phyloP scores from a whole-genome alignment of 495 filamentous ascomycete genomes.

The Lepidopterella palustris region DNA sequence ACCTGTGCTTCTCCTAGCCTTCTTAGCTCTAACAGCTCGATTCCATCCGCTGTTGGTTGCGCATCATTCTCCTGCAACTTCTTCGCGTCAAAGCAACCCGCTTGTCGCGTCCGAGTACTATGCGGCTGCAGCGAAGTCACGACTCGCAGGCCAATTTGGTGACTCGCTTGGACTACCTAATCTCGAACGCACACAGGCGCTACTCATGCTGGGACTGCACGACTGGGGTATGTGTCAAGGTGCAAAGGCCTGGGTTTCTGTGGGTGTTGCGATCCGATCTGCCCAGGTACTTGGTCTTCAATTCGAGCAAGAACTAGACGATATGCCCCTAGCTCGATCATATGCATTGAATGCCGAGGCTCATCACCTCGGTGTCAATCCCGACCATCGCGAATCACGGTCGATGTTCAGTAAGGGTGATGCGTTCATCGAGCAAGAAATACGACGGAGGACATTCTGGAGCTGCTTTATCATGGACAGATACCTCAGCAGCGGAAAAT shows the following conservation, averaged over 20 bases:
- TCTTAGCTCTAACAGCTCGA: conserved; percentile 71
- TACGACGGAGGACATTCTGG: conserved; percentile 76
- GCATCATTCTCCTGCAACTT: conserved; percentile 51
- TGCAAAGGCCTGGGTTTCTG: conserved; percentile 68
- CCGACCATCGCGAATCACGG: conserved; percentile 13
- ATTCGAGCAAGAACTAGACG: conserved; percentile 53
- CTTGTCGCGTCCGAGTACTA: conserved; percentile 72
- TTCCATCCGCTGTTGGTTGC: conserved; percentile 66
- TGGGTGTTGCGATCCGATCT: conserved; percentile 69
- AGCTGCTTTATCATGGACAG: conserved; percentile 80
- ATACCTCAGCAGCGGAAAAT: conserved; percentile 68
- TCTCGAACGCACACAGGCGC: conserved; percentile 66
- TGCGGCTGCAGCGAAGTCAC: conserved; percentile 60
- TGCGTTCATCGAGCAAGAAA: conserved; percentile 63
- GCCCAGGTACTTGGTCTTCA: conserved; percentile 66
- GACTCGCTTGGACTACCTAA: conserved; percentile 50
- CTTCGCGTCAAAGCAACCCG: conserved; percentile 50
- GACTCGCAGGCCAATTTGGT: conserved; percentile 51
- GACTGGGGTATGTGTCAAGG: conserved; percentile 80
- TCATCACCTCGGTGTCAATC: conserved; percentile 39
- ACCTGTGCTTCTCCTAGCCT: conserved; percentile 67
- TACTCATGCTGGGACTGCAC: conserved; percentile 76
- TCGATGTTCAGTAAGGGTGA: conserved; percentile 35
- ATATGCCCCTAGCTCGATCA: conserved; percentile 39
- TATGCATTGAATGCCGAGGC: conserved; percentile 41